Conservation (phyloP, 1,284 basidiomycete genomes). For the Pyrrhoderma noxium region DNA sequence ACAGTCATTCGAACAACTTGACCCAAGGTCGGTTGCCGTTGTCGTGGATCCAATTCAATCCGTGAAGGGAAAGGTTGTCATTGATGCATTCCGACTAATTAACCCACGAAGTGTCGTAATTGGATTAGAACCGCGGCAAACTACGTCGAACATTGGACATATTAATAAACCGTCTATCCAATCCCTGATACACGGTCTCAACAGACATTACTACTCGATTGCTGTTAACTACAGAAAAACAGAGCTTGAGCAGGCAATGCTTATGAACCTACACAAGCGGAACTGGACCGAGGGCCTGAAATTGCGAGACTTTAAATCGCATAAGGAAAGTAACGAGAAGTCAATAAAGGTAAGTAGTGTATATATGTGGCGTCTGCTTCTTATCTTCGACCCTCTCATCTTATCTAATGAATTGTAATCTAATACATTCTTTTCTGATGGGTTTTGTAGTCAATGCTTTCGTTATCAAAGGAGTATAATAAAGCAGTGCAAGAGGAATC, state of each 20-base stretch:
- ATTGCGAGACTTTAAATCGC: slow-evolving; percentile 79
- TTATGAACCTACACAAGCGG: slow-evolving; percentile 95
- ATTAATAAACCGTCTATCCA: slow-evolving; percentile 99
- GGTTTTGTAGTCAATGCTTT: slow-evolving; percentile 81
- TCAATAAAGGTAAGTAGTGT: slow-evolving; percentile 72
- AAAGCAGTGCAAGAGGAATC: slow-evolving; percentile 96
- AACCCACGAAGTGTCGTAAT: slow-evolving; percentile 79
- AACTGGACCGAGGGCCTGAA: slow-evolving; percentile 97
- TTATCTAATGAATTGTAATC: not conserved
- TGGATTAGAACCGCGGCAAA: slow-evolving; percentile 94
- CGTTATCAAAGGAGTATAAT: slow-evolving; percentile 86
- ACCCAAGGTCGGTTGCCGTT: slow-evolving; percentile 92
- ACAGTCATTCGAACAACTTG: slow-evolving; percentile 95
- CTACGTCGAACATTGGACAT: slow-evolving; percentile 97
- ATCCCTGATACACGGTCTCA: slow-evolving; percentile 90
- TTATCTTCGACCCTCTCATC: not conserved
- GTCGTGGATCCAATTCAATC: slow-evolving; percentile 99
- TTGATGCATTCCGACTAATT: slow-evolving; percentile 97
- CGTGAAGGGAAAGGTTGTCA: slow-evolving; percentile 97
- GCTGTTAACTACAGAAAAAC: slow-evolving; percentile 96
- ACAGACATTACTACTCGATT: slow-evolving; percentile 95
- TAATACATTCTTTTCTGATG: slow-evolving; percentile 1
- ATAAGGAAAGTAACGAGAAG: slow-evolving; percentile 83
- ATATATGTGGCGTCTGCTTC: slow-evolving; percentile 1
- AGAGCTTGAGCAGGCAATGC: slow-evolving; percentile 95